phyloP scores from a whole-genome alignment of 1,284 basidiomycete species.

The Rhodotorula mucilaginosa region DNA sequence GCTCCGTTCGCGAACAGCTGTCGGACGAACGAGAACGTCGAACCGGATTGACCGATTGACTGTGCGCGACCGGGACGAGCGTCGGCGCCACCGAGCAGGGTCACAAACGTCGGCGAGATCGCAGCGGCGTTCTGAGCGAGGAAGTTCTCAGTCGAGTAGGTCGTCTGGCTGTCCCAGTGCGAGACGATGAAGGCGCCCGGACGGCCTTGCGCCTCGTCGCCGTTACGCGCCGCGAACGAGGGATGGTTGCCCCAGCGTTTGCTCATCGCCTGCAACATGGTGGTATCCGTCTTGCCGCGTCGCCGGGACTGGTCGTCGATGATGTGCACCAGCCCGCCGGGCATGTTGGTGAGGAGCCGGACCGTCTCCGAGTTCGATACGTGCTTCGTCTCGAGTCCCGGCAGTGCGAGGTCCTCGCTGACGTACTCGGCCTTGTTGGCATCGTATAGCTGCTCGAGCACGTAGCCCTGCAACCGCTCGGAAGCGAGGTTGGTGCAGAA shows the following conservation, averaged over 20 bases:
- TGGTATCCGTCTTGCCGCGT: slow-evolving; percentile 84
- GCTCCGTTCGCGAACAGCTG: slow-evolving; percentile 82
- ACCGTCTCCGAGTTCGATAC: slow-evolving; percentile 91
- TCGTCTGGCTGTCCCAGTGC: slow-evolving; percentile 86
- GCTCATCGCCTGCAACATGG: slow-evolving; percentile 89
- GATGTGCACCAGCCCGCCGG: slow-evolving; percentile 90
- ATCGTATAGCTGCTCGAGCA: slow-evolving; percentile 77
- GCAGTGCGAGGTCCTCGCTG: slow-evolving; percentile 77
- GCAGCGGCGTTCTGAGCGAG: slow-evolving; percentile 84
- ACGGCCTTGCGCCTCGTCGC: slow-evolving; percentile 65
- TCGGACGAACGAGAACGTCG: slow-evolving; percentile 85
- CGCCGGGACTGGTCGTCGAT: slow-evolving; percentile 93
- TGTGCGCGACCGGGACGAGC: neutral
- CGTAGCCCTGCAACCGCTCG: slow-evolving; percentile 81
- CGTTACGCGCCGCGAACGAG: slow-evolving; percentile 65
- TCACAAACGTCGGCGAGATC: slow-evolving; percentile 89
- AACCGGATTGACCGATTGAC: slow-evolving; percentile 57
- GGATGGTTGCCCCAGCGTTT: slow-evolving; percentile 94
- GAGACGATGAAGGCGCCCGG: slow-evolving; percentile 87
- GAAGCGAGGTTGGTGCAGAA: slow-evolving; percentile 96
- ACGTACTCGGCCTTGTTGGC: slow-evolving; percentile 68
- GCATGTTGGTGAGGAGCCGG: slow-evolving; percentile 78
- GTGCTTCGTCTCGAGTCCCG: slow-evolving; percentile 63
- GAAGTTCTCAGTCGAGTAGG: slow-evolving; percentile 86
- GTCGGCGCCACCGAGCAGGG: slow-evolving; percentile 66